These are phyloP conservation scores for Aspergillus ostianus DNA, from an alignment of 495 filamentous ascomycete genomes.

Conservation along the genomic window DNA sequence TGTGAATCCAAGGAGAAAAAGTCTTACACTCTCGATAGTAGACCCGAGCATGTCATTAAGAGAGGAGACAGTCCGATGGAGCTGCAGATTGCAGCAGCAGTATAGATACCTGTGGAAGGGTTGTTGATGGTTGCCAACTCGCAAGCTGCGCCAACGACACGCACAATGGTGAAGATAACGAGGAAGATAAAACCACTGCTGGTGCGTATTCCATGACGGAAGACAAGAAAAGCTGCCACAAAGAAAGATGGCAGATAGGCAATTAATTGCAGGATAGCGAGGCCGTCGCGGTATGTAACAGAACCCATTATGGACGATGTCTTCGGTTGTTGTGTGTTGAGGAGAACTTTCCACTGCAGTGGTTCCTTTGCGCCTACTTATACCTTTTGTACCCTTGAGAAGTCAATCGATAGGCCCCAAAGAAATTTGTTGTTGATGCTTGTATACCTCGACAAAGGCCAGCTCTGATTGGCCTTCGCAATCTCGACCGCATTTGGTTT, in stretches of 20 bases:
- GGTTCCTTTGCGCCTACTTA: no score
- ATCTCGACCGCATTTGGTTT: neutral
- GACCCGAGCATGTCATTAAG: conserved; percentile 15
- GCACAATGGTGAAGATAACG: conserved; percentile 35
- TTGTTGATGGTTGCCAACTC: conserved; percentile 36
- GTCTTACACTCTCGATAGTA: conserved; percentile 25
- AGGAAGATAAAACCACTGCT: conserved; percentile 37
- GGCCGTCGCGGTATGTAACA: neutral
- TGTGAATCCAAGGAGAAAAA: neutral
- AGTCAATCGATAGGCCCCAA: no score
- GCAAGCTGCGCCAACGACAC: conserved; percentile 35
- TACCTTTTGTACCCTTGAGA: no score
- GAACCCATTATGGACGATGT: neutral
- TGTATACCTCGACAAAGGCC: neutral
- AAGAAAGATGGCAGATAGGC: conserved; percentile 12
- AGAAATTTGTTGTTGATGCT: no score
- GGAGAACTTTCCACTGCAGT: no score
- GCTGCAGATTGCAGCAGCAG: conserved; percentile 24
- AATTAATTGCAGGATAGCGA: neutral
- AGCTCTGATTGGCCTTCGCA: neutral
- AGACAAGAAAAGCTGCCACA: conserved; percentile 32
- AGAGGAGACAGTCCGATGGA: conserved; percentile 27
- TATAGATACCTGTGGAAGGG: conserved; percentile 23
- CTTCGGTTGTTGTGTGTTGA: no score
- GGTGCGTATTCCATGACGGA: conserved; percentile 38